Percentiles rank a stretch among this genome's conserved stretches.
Evolutionary conservation across 495 filamentous ascomycete species (phyloP).

Genomic region (Letharia columbiana): DNA sequence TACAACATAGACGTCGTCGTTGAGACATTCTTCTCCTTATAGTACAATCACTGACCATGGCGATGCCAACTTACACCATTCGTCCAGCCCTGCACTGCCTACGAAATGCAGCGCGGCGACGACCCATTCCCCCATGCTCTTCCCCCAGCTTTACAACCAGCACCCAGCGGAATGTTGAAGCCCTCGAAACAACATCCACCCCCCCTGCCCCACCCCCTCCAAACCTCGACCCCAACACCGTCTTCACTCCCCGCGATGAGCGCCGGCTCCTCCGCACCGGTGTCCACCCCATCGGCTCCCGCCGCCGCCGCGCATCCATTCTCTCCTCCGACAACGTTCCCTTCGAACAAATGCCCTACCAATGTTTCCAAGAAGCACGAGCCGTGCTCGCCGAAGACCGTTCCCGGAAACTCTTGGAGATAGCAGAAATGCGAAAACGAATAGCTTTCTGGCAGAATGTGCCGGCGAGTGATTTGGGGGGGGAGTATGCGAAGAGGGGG

Average conservation of each 20-base stretch:
- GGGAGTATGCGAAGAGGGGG: slow-evolving; percentile 53
- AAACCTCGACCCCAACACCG: slow-evolving; percentile 39
- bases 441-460: slow-evolving; percentile 52
- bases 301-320: slow-evolving; percentile 71
- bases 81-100: slow-evolving; percentile 14
- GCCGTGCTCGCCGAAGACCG: slow-evolving; percentile 74
- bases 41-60: neutral
- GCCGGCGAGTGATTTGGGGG: slow-evolving; percentile 50
- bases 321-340: slow-evolving; percentile 62
- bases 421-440: slow-evolving; percentile 49
- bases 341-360: slow-evolving; percentile 88
- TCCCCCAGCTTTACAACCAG: slow-evolving; percentile 8
- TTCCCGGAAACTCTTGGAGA: slow-evolving; percentile 63
- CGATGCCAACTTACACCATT: slow-evolving; percentile 6
- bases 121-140: neutral
- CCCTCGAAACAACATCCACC: slow-evolving; percentile 11
- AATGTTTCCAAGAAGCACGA: slow-evolving; percentile 94
- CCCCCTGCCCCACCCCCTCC: slow-evolving; percentile 8
- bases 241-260: slow-evolving; percentile 49
- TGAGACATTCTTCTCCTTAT: neutral
- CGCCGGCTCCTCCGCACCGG: slow-evolving; percentile 49
- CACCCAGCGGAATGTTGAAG: slow-evolving; percentile 16
- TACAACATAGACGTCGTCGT: no score
- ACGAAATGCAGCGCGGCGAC: neutral
- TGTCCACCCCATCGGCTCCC: slow-evolving; percentile 62